Evolutionary conservation across 2,329 filamentous ascomycete genomes (phyloP).

Genomic region (Grosmannia huntii): DNA sequence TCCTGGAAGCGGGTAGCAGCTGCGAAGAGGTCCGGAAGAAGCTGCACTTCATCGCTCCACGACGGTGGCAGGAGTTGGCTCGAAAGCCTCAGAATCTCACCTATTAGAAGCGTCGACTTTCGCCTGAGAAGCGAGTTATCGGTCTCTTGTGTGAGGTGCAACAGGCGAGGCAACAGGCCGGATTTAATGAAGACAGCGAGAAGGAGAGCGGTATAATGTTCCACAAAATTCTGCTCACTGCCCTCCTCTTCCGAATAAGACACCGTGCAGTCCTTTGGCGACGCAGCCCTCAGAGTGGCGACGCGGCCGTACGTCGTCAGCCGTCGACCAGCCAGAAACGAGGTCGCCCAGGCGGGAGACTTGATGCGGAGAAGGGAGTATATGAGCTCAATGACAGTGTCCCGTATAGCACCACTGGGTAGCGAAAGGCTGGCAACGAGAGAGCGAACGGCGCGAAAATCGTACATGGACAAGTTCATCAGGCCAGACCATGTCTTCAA

Average conservation of each 20-base stretch:
- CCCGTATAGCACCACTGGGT: slow-evolving; percentile 43
- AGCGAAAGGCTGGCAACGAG: slow-evolving; percentile 53
- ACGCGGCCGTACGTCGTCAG: slow-evolving; percentile 96
- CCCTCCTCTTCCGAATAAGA: slow-evolving; percentile 50
- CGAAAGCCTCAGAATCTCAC: slow-evolving; percentile 81
- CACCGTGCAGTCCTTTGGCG: slow-evolving; percentile 30
- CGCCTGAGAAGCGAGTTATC: slow-evolving; percentile 62
- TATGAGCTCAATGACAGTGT: slow-evolving; percentile 77
- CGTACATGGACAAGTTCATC: slow-evolving; percentile 76
- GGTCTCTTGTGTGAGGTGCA: slow-evolving; percentile 54
- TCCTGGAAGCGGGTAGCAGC: slow-evolving; percentile 60
- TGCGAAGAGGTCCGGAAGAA: slow-evolving; percentile 74
- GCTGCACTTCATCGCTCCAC: slow-evolving; percentile 75
- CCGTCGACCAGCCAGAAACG: slow-evolving; percentile 82
- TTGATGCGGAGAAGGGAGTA: slow-evolving; percentile 79
- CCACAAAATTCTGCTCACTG: slow-evolving; percentile 71
- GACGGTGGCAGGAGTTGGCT: slow-evolving; percentile 70
- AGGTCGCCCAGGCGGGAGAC: slow-evolving; percentile 85
- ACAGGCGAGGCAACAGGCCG: slow-evolving; percentile 51
- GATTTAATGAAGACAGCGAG: slow-evolving; percentile 75
- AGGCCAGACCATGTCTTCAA: slow-evolving; percentile 90
- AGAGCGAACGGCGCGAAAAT: slow-evolving; percentile 73
- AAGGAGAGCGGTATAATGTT: slow-evolving; percentile 85
- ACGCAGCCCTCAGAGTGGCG: slow-evolving; percentile 60
- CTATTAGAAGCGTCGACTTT: slow-evolving; percentile 81